Evolutionary conservation across 768 basidiomycete species (phyloP).

Genomic region (Serendipita vermifera): DNA sequence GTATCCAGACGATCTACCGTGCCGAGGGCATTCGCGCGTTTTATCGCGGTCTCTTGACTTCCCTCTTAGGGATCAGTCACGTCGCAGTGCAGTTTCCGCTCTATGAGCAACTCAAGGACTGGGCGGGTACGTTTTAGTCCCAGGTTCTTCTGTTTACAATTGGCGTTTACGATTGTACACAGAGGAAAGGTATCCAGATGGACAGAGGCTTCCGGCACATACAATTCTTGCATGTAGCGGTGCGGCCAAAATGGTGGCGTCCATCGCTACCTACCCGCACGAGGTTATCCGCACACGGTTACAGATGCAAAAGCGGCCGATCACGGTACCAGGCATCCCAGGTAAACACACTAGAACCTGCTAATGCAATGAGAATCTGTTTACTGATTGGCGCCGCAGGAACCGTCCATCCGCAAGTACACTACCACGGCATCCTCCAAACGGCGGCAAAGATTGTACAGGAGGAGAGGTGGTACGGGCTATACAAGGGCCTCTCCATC

Average conservation of each 20-base stretch:
- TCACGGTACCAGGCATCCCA: constrained; percentile 38
- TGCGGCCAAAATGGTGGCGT: constrained; percentile 92
- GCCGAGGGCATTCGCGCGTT: constrained; percentile 80
- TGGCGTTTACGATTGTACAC: not conserved
- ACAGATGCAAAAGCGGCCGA: constrained; percentile 67
- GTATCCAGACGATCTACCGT: constrained; percentile 77
- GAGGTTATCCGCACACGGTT: constrained; percentile 97
- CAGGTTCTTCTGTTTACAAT: not conserved
- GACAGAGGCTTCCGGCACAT: constrained; percentile 39
- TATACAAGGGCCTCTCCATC: constrained; percentile 89
- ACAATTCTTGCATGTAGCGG: constrained; percentile 82
- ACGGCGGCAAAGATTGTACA: constrained; percentile 58
- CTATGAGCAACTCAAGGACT: constrained; percentile 82
- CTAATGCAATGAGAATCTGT: not conserved
- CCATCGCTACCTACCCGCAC: constrained; percentile 92
- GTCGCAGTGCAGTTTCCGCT: constrained; percentile 97
- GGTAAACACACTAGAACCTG: constrained; percentile 29
- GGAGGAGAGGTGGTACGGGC: constrained; percentile 77
- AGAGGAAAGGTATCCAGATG: constrained; percentile 25
- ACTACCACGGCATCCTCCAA: constrained; percentile 48
- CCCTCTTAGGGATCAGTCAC: constrained; percentile 81
- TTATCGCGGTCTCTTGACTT: constrained; percentile 90
- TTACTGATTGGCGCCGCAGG: not conserved
- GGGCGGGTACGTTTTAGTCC: constrained; percentile 44
- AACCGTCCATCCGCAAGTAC: not conserved